Base-by-base conservation (phyloP, 805 yeast genomes). In the Ogataea populi-albae region DNA sequence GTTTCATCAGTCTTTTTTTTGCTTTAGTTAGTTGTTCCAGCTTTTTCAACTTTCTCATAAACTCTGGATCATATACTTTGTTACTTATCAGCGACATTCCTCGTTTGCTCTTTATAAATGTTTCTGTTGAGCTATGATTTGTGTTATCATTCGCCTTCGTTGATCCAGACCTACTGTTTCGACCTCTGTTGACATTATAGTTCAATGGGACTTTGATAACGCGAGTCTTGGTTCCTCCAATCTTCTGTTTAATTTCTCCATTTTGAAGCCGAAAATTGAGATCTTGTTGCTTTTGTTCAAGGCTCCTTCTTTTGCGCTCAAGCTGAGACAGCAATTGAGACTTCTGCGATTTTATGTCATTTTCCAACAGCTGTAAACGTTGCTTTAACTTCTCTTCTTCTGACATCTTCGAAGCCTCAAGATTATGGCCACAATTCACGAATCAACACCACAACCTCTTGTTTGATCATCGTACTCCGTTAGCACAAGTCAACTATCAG, bases 21-120 rank as follows among this genome's bases (percentile, higher is more conserved):
- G 37, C 46, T 34, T 37, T 24, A 26, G 38, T 43, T 18, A 40
- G 22, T 37, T 32, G 19, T 34, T 44, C 51, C 12, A 51, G 48
- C 19, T 45, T 52, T 6, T 30, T 20, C 17, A 53, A 31, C 19
- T 56, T 52, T 20, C 47, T 45, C 29, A 40, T 43, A 46, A 40
- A 41, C 12, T 66, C 64, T 23, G 61, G 45, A 17, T 64, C 62
- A 38, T 61, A 67, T 1, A 66, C 41, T 5, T 50, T 54, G 23
- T 62, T 55, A 37, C 60, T 68, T 2, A 68, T 65, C n/a, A 70
- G 46, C 11, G 66, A 54, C 57, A 62, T 52, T 4, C 71, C 68
- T 19, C 64, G 61, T 23, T 55, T 49, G 2, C 67, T 59, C 15
- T 54, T 54, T 6, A 41, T 31, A 21, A 16, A 41, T 3, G 2